A percentile compares a stretch with the other conserved stretches of the same genome.
phyloP scores from a whole-genome alignment of 441 rosid genomes.

The Pelargonium cotyledonis region DNA sequence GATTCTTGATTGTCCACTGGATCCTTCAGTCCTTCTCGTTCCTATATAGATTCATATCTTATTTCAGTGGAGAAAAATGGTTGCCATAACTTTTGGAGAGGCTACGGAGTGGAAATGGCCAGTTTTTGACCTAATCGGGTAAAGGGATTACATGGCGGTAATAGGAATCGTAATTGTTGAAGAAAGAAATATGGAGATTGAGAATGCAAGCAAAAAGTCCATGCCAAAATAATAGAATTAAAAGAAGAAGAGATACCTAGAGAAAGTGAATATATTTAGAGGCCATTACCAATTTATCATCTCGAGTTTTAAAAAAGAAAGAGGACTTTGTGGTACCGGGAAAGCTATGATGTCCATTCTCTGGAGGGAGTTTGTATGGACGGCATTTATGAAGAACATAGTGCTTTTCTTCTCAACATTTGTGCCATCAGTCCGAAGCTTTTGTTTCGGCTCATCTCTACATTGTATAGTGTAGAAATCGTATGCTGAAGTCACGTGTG shows the following conservation, averaged over 20 bases:
- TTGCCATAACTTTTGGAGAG: neutral
- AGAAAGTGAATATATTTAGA: neutral
- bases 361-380: neutral
- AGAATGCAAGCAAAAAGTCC: neutral
- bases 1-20: constrained; percentile 38
- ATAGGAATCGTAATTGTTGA: too few relatives aligned
- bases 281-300: neutral
- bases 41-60: too few relatives aligned
- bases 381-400: constrained; percentile 2
- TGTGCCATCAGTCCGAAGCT: neutral
- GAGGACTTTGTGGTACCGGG: neutral
- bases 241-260: neutral
- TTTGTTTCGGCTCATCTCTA: neutral
- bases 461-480: neutral
- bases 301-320: neutral
- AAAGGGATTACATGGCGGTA: neutral
- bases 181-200: too few relatives aligned
- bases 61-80: constrained; percentile 5
- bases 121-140: neutral
- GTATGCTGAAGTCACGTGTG: neutral
- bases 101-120: neutral
- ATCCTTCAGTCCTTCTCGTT: neutral
- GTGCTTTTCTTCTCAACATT: neutral
- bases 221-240: neutral
- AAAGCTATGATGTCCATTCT: neutral